A percentile compares a stretch with the other conserved stretches of the same genome.
phyloP scores from a whole-genome alignment of 2,329 filamentous ascomycete species.

The Tothia fuscella region DNA sequence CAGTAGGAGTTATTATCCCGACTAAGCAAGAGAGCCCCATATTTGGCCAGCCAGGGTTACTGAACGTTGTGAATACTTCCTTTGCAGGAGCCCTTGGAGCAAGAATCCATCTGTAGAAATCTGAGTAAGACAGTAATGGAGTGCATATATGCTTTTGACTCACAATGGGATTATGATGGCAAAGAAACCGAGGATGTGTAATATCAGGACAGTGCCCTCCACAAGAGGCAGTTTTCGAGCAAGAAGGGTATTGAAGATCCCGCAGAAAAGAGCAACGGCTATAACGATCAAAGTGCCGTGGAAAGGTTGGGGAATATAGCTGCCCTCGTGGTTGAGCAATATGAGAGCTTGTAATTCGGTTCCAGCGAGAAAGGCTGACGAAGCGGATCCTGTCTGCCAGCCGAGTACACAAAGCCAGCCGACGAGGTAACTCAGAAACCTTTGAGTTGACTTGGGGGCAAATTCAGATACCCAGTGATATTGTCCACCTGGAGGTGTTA shows the following conservation, averaged over 20 bases:
- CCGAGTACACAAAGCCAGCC: constrained; percentile 14
- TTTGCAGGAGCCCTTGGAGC: constrained; percentile 29
- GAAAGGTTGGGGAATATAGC: constrained; percentile 30
- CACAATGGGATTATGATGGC: constrained; percentile 37
- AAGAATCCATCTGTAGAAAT: too few species aligned
- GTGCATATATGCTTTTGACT: too few species aligned
- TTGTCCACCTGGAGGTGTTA: constrained; percentile 18
- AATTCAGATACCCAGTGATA: constrained; percentile 24
- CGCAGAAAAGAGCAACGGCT: constrained; percentile 27
- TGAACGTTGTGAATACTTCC: constrained; percentile 38
- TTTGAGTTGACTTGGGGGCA: constrained; percentile 10
- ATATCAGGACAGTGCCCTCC: constrained; percentile 36
- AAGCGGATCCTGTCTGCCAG: constrained; percentile 12
- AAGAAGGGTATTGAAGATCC: constrained; percentile 33
- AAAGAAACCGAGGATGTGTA: constrained; percentile 43
- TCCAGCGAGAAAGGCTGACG: constrained; percentile 14
- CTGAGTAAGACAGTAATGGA: too few species aligned
- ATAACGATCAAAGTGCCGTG: constrained; percentile 39
- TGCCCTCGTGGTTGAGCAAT: constrained; percentile 25
- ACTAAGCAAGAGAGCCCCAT: constrained; percentile 34
- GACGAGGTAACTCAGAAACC: constrained; percentile 14
- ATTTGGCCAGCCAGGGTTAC: constrained; percentile 33
- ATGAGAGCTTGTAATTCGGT: constrained; percentile 24
- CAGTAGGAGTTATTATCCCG: constrained; percentile 28
- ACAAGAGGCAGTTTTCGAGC: constrained; percentile 33